Evolutionary conservation across 495 filamentous ascomycete genomes (phyloP).

Genomic region (Saxophila tyrrhenica): DNA sequence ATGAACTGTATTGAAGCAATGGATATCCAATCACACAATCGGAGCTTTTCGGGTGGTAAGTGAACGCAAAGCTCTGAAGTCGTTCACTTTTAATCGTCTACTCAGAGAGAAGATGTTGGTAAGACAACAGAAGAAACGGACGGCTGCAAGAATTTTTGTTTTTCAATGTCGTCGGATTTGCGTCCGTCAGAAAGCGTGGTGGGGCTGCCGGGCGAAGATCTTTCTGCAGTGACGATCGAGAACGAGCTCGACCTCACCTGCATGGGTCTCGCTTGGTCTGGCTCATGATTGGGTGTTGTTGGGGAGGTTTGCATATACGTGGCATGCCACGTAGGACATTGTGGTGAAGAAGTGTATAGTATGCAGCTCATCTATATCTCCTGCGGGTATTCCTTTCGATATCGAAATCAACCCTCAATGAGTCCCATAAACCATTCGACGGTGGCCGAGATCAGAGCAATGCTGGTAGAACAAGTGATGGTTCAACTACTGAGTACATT

Average conservation of each 20-base stretch:
- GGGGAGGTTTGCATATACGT: too few relatives aligned
- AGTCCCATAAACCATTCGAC: too few relatives aligned
- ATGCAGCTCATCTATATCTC: too few relatives aligned
- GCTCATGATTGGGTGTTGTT: too few relatives aligned
- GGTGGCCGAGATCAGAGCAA: too few relatives aligned
- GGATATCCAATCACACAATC: not conserved
- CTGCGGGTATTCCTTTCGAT: too few relatives aligned
- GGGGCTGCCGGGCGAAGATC: not conserved
- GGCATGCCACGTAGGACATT: too few relatives aligned
- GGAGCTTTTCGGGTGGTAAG: conserved; percentile 25
- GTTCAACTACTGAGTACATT: too few relatives aligned
- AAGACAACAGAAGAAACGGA: not conserved
- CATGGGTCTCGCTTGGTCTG: too few relatives aligned
- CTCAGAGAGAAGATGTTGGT: not conserved
- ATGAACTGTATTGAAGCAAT: conserved; percentile 1
- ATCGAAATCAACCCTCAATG: too few relatives aligned
- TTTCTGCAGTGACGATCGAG: not conserved
- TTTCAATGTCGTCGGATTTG: not conserved
- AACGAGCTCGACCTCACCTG: not conserved
- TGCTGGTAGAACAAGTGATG: too few relatives aligned
- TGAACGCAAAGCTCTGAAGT: conserved; percentile 35
- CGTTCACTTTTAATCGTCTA: conserved; percentile 20
- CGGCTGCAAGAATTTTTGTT: not conserved
- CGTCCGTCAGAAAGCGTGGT: not conserved
- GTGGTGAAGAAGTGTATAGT: too few relatives aligned